Base-by-base conservation (phyloP, 2,329 filamentous ascomycete species). In the Curvularia lunata region DNA sequence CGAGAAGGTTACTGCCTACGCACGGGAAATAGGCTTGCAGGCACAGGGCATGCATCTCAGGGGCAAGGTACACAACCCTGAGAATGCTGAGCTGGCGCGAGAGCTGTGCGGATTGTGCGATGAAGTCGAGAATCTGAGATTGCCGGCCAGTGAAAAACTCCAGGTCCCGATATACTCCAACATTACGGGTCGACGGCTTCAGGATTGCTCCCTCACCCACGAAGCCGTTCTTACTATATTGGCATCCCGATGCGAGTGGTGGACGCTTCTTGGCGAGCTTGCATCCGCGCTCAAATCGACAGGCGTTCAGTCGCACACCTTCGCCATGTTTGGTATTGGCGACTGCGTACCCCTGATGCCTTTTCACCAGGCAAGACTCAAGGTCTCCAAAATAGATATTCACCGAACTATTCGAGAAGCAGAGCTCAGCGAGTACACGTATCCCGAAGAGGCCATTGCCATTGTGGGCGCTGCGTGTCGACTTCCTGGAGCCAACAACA, bases 21-120 rank as follows among this genome's bases (percentile, higher is more conserved):
- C 61, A 38, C 54, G 54, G 27, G 48, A 58, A 5, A 42, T 52
- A 4, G 65, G 65, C 7, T 42, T 69, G 21, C 54, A 54, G 37
- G 57, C 56, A n/a, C 53, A 60, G 1, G 54, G 47, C 10, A 67
- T 67, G 25, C 56, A 68, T 38, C 42, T 68, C n/a, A 49, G 61
- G 4, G 66, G 66, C 10, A 67, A 69, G 51, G 61, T 63, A 32
- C 66, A 69, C 47, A 69, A 69, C 43, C 66, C 66, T 13, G 66
- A 67, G 51, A 69, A 69, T 19, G 48, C 52, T 9, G 40, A 55
- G 28, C 46, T 67, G 19, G 66, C 56, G 37, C 40, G 58, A 21
- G 61, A 61, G 37, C 54, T 68, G 0, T 57, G 52, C 23, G 40
- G 38, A 30, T 27, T 62, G 27, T 56, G 53, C 27, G 40, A 48